Base-by-base conservation (phyloP, 371 early-diverging fungal species). In the Actinomortierella ambigua region DNA sequence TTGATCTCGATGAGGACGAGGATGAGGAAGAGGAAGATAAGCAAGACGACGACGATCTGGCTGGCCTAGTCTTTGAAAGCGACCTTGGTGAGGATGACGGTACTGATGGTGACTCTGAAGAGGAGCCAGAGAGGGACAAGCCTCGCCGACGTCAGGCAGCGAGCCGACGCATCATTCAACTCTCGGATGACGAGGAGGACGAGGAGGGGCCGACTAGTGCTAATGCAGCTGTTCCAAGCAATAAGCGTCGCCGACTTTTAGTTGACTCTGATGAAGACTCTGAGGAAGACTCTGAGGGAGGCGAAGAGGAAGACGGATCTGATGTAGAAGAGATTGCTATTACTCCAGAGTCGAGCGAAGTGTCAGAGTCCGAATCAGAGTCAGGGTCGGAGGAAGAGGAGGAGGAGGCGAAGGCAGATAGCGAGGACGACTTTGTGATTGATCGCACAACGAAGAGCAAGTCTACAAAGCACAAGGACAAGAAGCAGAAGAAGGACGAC, bases 11-110 rank as follows among this genome's bases (percentile, higher is more conserved):
- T 4, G 61, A 61, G 17, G 48, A 27, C 43, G 50, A 46, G 24
- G 50, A 47, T 17, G 61, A 56, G 14, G 63, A 63, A 54, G 3
- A 59, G 61, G 23, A 57, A 64, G 34, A 23, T 14, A 49, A 50
- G 17, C 50, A 61, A 0, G 61, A 59, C 1, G 24, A 53, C 11
- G 34, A 34, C 11, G 34, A 34, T 34, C 34, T 34, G 4, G 7
- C 4, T 4, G 34, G 34, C 11, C 4, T 34, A 6, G 11, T 34
- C 34, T 34, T 34, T 4, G 34, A 34, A 6, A 11, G 11, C 11
- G 34, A 34, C 34, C 34, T 34, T 34, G 34, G 34, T 34, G 34
- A 34, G 34, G 34, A 34, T 34, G 34, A 34, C 34, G 34, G 34
- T 6, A 6, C 34, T 11, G 34, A 34, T 22, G 22, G 15, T 1